Conservation (phyloP, 371 early-diverging fungal genomes). For the Mortierella sp. region DNA sequence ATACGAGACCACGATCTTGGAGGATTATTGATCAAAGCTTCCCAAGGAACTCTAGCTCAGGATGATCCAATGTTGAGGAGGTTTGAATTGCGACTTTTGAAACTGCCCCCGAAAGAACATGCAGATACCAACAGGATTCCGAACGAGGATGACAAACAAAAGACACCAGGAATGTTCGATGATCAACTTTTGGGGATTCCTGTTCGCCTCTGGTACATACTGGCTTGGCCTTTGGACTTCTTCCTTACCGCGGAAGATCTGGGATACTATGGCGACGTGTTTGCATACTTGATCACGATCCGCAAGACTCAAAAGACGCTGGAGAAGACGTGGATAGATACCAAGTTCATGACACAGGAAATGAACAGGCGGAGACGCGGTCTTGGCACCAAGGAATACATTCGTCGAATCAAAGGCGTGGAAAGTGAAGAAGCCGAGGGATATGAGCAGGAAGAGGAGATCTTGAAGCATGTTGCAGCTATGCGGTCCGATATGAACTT, state of each 20-base stretch:
- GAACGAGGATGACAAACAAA: neutral
- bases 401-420: constrained; percentile 11
- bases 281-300: constrained; percentile 69
- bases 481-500: constrained; percentile 73
- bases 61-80: constrained; percentile 53
- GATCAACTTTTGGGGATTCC: constrained; percentile 65
- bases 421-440: constrained; percentile 23
- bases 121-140: neutral
- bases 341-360: constrained; percentile 56
- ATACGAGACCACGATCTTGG: constrained; percentile 70
- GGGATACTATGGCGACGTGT: constrained; percentile 64
- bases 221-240: constrained; percentile 83
- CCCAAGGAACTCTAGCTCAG: constrained; percentile 55
- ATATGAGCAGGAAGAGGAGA: constrained; percentile 36
- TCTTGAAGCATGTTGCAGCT: constrained; percentile 60
- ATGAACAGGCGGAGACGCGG: constrained; percentile 31
- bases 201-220: constrained; percentile 65
- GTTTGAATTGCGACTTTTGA: constrained; percentile 40
- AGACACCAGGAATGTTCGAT: constrained; percentile 53
- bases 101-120: neutral
- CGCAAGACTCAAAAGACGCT: constrained; percentile 59
- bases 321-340: constrained; percentile 60
- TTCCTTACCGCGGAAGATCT: constrained; percentile 72
- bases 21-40: constrained; percentile 63
- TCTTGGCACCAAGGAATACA: constrained; percentile 7